Evolutionary conservation across 2,329 filamentous ascomycete genomes (phyloP).

Genomic region (Dothideomycetes sp.): DNA sequence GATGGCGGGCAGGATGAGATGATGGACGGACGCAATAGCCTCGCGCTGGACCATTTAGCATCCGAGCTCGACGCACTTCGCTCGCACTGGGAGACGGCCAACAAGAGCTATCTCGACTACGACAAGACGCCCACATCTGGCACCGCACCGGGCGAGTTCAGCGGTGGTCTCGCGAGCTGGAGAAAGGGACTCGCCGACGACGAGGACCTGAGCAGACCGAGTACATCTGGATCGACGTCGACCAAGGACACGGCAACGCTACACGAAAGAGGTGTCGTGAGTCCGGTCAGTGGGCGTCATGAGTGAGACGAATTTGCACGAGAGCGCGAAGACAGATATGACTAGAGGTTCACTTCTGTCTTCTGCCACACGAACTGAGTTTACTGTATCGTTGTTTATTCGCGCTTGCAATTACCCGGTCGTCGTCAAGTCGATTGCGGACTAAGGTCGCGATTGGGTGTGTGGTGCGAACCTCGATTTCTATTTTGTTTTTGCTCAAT

Average conservation of each 20-base stretch:
- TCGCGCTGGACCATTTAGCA: constrained; percentile 81
- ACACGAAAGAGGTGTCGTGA: neutral
- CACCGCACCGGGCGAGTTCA: constrained; percentile 5
- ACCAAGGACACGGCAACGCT: neutral
- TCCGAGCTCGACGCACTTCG: constrained; percentile 79
- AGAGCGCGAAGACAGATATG: neutral
- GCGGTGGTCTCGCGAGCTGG: constrained; percentile 1
- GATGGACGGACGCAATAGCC: constrained; percentile 41
- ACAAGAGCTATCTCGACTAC: constrained; percentile 71
- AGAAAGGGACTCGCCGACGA: constrained; percentile 4
- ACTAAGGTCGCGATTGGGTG: too few species aligned
- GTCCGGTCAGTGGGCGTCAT: neutral
- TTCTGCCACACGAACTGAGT: too few species aligned
- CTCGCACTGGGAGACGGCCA: constrained; percentile 89
- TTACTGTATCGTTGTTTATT: too few species aligned
- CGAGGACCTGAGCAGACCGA: constrained; percentile 1
- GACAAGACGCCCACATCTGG: constrained; percentile 7
- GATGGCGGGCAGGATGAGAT: constrained; percentile 16
- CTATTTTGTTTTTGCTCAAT: too few species aligned
- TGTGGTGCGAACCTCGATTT: too few species aligned
- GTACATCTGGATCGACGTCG: constrained; percentile 1
- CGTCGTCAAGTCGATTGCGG: too few species aligned
- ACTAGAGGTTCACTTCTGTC: too few species aligned
- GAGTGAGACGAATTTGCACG: neutral
- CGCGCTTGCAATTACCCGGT: too few species aligned